Percentiles rank a stretch among this genome's conserved stretches.
Evolutionary conservation across 257 asterid species (phyloP).

Genomic region (Scutellaria barbata): DNA sequence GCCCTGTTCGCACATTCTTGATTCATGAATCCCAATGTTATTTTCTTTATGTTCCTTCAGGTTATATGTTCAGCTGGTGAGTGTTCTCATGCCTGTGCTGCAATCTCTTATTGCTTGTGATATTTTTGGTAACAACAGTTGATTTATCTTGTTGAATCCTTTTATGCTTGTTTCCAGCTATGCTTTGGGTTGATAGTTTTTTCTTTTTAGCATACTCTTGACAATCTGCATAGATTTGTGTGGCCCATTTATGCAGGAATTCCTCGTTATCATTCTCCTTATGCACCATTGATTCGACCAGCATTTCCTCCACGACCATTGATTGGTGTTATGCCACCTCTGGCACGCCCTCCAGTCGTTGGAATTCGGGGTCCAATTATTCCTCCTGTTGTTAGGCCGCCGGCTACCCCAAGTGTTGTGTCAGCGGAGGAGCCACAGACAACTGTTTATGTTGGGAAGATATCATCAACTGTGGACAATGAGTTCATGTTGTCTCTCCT

Average conservation of each 20-base stretch:
- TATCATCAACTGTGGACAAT: slow-evolving; percentile 86
- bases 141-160: slow-evolving; percentile 55
- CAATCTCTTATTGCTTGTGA: slow-evolving; percentile 88
- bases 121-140: slow-evolving; percentile 76
- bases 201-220: slow-evolving; percentile 51
- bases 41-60: slow-evolving; percentile 84
- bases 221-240: slow-evolving; percentile 75
- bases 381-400: slow-evolving; percentile 65
- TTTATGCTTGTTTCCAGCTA: slow-evolving; percentile 43
- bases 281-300: slow-evolving; percentile 67
- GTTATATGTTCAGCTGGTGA: slow-evolving; percentile 93
- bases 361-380: slow-evolving; percentile 74
- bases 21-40: slow-evolving; percentile 63
- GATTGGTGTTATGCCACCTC: slow-evolving; percentile 67
- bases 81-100: slow-evolving; percentile 91
- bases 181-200: slow-evolving; percentile 30
- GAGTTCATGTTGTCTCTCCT: slow-evolving; percentile 87
- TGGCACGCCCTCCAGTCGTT: slow-evolving; percentile 74
- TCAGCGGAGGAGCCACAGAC: slow-evolving; percentile 82
- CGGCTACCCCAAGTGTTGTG: slow-evolving; percentile 47
- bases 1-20: slow-evolving; percentile 60
- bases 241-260: slow-evolving; percentile 75
- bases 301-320: slow-evolving; percentile 72
- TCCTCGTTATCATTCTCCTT: slow-evolving; percentile 72
- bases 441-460: slow-evolving; percentile 90